Percentiles rank a stretch among this genome's conserved stretches.
Evolutionary conservation across 164 flowering plant genomes (phyloP).

Genomic region (Tetracentron sinense): DNA sequence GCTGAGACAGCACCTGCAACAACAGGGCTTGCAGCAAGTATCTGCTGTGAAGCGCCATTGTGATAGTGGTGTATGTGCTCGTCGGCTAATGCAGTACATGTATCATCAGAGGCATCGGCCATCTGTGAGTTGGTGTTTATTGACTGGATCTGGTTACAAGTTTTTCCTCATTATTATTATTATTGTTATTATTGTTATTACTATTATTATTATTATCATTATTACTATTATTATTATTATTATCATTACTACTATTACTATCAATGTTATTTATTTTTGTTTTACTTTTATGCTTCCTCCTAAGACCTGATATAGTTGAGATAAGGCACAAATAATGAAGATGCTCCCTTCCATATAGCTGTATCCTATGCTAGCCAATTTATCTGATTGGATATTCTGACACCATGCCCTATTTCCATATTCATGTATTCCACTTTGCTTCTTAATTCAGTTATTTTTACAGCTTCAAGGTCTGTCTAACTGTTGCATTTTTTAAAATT

Average conservation of each 20-base stretch:
- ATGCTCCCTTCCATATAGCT: background rate
- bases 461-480: background rate
- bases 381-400: too few species aligned
- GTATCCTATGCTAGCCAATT: background rate
- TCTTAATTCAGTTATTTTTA: background rate
- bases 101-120: background rate
- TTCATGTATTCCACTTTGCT: background rate
- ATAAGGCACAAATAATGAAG: too few species aligned
- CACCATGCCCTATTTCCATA: background rate
- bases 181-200: background rate
- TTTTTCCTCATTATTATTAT: background rate
- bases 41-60: slow-evolving; percentile 13
- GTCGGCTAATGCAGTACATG: background rate
- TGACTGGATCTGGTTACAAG: background rate
- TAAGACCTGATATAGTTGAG: too few species aligned
- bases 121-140: slow-evolving; percentile 45
- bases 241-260: too few species aligned
- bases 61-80: slow-evolving; percentile 26
- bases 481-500: background rate
- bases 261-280: too few species aligned
- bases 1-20: slow-evolving; percentile 44
- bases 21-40: slow-evolving; percentile 53
- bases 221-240: too few species aligned
- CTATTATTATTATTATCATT: too few species aligned
- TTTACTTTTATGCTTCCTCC: too few species aligned